phyloP scores from a whole-genome alignment of 2,329 filamentous ascomycete species.

The Monosporascus sp. region DNA sequence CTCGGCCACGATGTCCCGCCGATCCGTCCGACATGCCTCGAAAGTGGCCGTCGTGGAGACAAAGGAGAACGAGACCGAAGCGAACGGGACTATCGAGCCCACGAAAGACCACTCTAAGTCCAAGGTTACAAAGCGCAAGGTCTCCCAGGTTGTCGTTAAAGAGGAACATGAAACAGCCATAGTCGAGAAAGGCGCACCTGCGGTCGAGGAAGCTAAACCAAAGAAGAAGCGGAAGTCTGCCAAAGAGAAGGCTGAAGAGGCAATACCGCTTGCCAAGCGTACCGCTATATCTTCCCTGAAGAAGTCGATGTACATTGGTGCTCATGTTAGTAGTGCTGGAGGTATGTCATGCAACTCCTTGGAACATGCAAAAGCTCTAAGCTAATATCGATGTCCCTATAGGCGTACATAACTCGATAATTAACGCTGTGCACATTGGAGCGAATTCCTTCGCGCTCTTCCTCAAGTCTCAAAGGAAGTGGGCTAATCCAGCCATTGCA shows the following conservation, averaged over 20 bases:
- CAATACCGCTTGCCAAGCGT: slow-evolving; percentile 62
- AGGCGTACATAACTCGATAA: slow-evolving; percentile 86
- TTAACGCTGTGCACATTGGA: slow-evolving; percentile 73
- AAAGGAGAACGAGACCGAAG: slow-evolving; percentile 17
- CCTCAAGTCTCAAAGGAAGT: slow-evolving; percentile 93
- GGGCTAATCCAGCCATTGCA: slow-evolving; percentile 75
- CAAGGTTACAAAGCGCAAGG: slow-evolving; percentile 15
- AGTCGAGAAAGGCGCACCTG: slow-evolving; percentile 1
- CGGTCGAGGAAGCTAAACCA: slow-evolving; percentile 10
- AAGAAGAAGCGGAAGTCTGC: slow-evolving; percentile 39
- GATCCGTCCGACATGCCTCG: slow-evolving; percentile 10
- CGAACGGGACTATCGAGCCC: slow-evolving; percentile 1
- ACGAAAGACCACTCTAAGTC: slow-evolving; percentile 10
- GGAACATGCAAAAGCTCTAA: background rate
- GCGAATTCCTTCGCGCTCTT: slow-evolving; percentile 94
- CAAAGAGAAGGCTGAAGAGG: slow-evolving; percentile 35
- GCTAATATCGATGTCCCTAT: slow-evolving; percentile 11
- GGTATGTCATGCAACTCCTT: slow-evolving; percentile 43
- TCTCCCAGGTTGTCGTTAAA: slow-evolving; percentile 11
- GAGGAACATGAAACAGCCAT: slow-evolving; percentile 9
- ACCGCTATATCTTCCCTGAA: slow-evolving; percentile 60
- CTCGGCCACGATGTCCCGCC: slow-evolving; percentile 12
- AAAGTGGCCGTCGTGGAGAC: slow-evolving; percentile 14
- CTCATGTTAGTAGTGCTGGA: slow-evolving; percentile 86
- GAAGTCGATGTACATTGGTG: slow-evolving; percentile 75